These are phyloP conservation scores for Ensete ventricosum DNA, from an alignment of 176 grass and related monocot species.

Conservation along the genomic window DNA sequence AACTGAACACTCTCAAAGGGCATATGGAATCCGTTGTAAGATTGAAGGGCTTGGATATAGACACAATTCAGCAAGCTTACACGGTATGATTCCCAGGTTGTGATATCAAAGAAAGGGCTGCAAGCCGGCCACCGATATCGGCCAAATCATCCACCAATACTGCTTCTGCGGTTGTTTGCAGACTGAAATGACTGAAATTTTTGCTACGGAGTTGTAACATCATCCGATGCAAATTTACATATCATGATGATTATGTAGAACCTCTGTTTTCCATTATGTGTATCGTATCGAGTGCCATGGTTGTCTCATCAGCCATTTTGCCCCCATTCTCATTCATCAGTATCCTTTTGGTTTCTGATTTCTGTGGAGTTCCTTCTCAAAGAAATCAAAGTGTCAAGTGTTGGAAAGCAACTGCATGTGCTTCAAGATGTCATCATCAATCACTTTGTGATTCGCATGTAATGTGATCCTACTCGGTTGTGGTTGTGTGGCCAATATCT, in stretches of 20 bases:
- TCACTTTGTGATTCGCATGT: neutral
- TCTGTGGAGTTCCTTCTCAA: neutral
- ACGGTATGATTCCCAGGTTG: conserved; percentile 33
- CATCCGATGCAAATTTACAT: neutral
- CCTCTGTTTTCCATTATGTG: neutral
- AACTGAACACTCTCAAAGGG: conserved; percentile 56
- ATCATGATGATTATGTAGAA: neutral
- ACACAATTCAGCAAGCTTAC: conserved; percentile 67
- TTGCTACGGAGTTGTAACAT: neutral
- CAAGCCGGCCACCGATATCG: neutral
- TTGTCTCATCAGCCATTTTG: neutral
- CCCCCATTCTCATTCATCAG: neutral
- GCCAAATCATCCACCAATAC: neutral
- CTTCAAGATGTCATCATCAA: neutral
- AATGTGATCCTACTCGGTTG: neutral
- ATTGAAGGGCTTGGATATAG: conserved; percentile 62
- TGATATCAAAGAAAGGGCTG: neutral
- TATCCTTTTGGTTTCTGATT: neutral
- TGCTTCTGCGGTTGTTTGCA: neutral
- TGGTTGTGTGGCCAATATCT: no score
- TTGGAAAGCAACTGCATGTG: neutral
- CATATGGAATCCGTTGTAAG: conserved; percentile 62
- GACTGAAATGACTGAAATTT: neutral
- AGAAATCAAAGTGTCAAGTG: neutral
- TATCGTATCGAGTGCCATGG: neutral